These are phyloP conservation scores for Suhomyces sp. DNA, from an alignment of 805 yeast genomes.

Conservation along the genomic window DNA sequence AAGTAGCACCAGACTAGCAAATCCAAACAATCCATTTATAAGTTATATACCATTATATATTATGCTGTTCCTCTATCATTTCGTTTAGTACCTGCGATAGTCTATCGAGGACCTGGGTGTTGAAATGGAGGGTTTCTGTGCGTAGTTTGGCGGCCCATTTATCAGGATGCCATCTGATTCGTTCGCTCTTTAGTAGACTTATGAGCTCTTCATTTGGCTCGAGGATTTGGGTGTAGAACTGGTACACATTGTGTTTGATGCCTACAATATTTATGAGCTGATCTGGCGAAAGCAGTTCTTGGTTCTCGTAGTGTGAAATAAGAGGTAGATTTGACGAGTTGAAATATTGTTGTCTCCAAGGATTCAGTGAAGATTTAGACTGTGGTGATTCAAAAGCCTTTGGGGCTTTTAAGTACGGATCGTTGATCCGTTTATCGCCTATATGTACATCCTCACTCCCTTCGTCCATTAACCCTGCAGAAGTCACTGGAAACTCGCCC, in stretches of 20 bases:
- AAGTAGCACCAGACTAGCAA: too few relatives aligned
- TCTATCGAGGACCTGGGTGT: conserved; percentile 25
- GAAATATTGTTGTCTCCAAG: conserved; percentile 6
- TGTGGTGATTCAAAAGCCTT: background rate
- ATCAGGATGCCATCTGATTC: conserved; percentile 74
- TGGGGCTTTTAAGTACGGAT: conserved; percentile 22
- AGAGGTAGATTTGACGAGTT: conserved; percentile 7
- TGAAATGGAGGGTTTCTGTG: conserved; percentile 12
- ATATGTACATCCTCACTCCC: conserved; percentile 28
- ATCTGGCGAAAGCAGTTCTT: conserved; percentile 3
- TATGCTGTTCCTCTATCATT: conserved; percentile 16
- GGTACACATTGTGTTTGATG: conserved; percentile 19
- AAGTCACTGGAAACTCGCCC: conserved; percentile 31
- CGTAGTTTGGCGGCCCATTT: conserved; percentile 41
- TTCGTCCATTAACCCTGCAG: conserved; percentile 36
- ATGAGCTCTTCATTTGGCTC: conserved; percentile 14
- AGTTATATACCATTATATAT: background rate
- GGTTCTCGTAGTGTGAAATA: conserved; percentile 10
- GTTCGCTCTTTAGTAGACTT: conserved; percentile 42
- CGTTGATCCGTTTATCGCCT: conserved; percentile 38
- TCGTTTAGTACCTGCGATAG: conserved; percentile 33
- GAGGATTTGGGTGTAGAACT: conserved; percentile 25
- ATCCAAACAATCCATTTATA: too few relatives aligned
- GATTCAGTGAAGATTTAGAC: background rate
- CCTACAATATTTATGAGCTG: conserved; percentile 17